Conservation (phyloP, 768 basidiomycete species). For the Podaxis sp. region DNA sequence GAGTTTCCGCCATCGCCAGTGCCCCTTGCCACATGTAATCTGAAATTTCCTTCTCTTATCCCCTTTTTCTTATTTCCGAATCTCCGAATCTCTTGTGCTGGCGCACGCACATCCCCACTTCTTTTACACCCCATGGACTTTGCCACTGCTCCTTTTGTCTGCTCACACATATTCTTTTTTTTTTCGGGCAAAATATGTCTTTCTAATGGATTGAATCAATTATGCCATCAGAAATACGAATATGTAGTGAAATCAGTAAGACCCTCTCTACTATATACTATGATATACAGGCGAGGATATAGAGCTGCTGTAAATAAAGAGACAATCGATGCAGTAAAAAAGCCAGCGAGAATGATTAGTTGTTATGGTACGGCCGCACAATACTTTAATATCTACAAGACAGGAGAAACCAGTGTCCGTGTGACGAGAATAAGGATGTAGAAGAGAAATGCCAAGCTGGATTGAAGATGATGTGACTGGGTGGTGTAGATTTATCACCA, state of each 20-base stretch:
- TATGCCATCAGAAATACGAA: not conserved
- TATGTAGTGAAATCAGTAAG: not conserved
- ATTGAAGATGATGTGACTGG: not conserved
- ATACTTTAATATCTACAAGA: too few relatives aligned
- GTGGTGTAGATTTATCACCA: conserved; percentile 45
- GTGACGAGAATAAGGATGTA: too few relatives aligned
- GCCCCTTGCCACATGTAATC: too few relatives aligned
- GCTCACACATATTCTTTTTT: not conserved
- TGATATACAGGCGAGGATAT: not conserved
- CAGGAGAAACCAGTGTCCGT: too few relatives aligned
- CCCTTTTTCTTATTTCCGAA: too few relatives aligned
- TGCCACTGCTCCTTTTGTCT: not conserved
- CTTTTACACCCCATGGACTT: not conserved
- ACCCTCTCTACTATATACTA: not conserved
- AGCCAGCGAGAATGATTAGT: not conserved
- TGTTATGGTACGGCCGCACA: too few relatives aligned
- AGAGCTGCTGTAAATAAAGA: not conserved
- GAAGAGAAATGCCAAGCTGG: too few relatives aligned
- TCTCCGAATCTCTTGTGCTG: too few relatives aligned
- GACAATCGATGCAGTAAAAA: not conserved
- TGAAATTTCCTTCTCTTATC: too few relatives aligned
- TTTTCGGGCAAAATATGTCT: not conserved
- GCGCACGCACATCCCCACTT: too few relatives aligned
- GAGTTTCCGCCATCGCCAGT: too few relatives aligned
- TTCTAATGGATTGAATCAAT: not conserved